Evolutionary conservation across 2,329 filamentous ascomycete species (phyloP), one percentile per base, ranked within the genome.

Genomic region (Fusarium ambrosium): DNA sequence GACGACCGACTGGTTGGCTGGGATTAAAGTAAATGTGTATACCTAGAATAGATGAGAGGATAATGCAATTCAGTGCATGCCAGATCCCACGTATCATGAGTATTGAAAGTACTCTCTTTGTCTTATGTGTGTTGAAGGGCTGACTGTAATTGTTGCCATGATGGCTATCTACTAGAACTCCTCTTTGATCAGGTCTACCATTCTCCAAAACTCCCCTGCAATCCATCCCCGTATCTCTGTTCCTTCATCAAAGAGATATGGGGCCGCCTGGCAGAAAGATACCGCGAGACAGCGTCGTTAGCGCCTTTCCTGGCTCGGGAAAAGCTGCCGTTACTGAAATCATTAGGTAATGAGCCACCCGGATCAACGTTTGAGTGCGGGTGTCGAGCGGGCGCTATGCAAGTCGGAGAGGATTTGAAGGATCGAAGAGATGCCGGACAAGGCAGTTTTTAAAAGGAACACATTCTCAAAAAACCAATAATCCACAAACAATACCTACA

Each of bases 1-100:
- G 58, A 13, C 34, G 51, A 16, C 67, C 64, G 1, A 53, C 58
- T 13, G 67, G 67, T 10, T 69, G 62, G 56, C 22, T 69, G 10
- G 67, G 67, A 13, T 20, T 43, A 4, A 43, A 43, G 20, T 43
- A 14, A 43, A 10, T 20, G n/a, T 13, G 0, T 6, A 4, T 20
- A 6, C 27, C 27, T 29, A 29, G 5, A 43, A 14, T 20, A 43
- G 39, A 43, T 1, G n/a, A 20, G 39, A 43, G 20, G 39, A 43
- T 7, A 20, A 20, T 4, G n/a, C 5, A 20, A 11, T 43, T 43
- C 6, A 43, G 13, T 14, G 39, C 11, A 4, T 43, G 6, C 39
- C 4, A 43, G n/a, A 20, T 43, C 5, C 5, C 4, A 20, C 39
- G n/a, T 43, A 20, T 20, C 11, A 43, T 43, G n/a, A 43, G 13